Base-by-base conservation (phyloP, 352 stramenopile genomes). In the Globisporangium takayamanum region DNA sequence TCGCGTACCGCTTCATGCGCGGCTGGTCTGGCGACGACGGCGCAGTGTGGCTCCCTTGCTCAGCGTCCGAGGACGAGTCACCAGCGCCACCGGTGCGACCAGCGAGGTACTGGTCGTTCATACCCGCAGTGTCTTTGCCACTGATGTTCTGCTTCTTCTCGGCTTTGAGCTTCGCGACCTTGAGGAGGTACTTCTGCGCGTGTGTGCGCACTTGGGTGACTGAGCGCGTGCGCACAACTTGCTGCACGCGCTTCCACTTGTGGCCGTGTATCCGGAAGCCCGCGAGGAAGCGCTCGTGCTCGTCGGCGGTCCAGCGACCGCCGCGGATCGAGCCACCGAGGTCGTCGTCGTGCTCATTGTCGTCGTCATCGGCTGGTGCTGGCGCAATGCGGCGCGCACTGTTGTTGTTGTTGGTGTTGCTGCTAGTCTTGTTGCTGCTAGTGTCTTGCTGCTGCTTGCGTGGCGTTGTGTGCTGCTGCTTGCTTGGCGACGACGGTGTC, bases 161-260 rank as follows among this genome's bases (percentile, higher is more conserved):
- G 3, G 74, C 83, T 68, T 90, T 89, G 22, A 94, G 68, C 69
- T 95, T 95, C 66, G 86, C 84, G n/a, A 95, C 70, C 62, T 95
- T 95, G 50, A 95, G 78, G 56, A 95, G 46, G 57, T 95, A 94
- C 57, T 95, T 95, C 44, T 95, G 86, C 5, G 86, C 86, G 59
- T 95, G 86, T 12, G 86, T 95, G 48, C 86, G 84, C 26, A 95
- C 86, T 73, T 95, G 86, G 0, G 86, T 95, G 18, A 95, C 86
- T 0, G 86, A 94, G n/a, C 86, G 75, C 36, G 83, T 92, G 62
- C 84, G 82, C 4, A 95, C 86, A 12, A 95, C 84, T 56, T 94
- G 84, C 60, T 95, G 86, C 51, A 95, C 86, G 39, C 86, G 84
- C 67, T 95, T 95, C 86, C 86, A 95, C 70, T 95, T 94, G 74